A percentile compares a stretch with the other conserved stretches of the same genome.
These are phyloP conservation scores for Malassezia equina DNA, from an alignment of 1,284 basidiomycete species.

Conservation along the genomic window DNA sequence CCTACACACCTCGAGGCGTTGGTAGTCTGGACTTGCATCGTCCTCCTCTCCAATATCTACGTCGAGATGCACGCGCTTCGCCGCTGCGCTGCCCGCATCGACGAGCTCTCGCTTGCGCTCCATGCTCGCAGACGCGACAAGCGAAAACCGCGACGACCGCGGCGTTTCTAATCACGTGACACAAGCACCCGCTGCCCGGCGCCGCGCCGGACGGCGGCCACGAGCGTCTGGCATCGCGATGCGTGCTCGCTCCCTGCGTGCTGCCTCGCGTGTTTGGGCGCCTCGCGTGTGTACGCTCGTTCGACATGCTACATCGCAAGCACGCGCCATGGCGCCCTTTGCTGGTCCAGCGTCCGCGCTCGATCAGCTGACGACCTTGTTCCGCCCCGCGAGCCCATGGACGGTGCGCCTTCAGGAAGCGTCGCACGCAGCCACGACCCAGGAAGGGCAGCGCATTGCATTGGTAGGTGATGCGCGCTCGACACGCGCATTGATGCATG, in stretches of 20 bases:
- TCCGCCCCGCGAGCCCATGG: slow-evolving; percentile 1
- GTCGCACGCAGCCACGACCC: neutral
- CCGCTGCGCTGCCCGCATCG: neutral
- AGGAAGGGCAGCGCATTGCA: neutral
- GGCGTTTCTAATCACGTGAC: slow-evolving; percentile 1
- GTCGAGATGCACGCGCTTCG: slow-evolving; percentile 16
- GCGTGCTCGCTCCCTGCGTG: neutral
- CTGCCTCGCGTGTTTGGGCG: neutral
- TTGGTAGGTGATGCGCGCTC: slow-evolving; percentile 2
- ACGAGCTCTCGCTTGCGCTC: slow-evolving; percentile 32
- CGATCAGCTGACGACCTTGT: neutral
- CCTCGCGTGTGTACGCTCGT: neutral
- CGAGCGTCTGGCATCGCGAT: neutral
- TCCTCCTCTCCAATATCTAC: slow-evolving; percentile 24
- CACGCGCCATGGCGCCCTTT: neutral
- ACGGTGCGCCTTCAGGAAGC: neutral
- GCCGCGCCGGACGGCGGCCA: neutral
- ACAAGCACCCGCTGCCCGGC: neutral
- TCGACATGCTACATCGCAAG: neutral
- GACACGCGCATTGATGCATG: neutral
- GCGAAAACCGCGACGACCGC: neutral
- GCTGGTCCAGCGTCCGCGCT: neutral
- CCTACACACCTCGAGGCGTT: slow-evolving; percentile 22
- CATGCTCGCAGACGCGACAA: slow-evolving; percentile 12
- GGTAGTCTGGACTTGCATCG: slow-evolving; percentile 20